Evolutionary conservation across 1,284 basidiomycete genomes (phyloP).

Genomic region (Hymenochaete sp.): DNA sequence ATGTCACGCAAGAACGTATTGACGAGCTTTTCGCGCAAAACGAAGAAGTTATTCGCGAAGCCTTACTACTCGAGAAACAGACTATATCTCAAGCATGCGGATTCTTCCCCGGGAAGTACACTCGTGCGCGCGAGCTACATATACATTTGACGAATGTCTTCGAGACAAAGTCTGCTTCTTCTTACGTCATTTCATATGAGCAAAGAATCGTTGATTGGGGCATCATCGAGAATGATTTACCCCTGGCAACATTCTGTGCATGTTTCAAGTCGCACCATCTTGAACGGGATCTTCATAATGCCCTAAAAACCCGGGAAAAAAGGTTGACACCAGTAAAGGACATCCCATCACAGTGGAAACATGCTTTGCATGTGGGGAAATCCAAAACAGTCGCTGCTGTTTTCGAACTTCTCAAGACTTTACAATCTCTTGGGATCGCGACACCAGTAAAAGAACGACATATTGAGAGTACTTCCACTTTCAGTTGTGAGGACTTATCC

Average conservation of each 20-base stretch:
- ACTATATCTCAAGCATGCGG: conserved; percentile 63
- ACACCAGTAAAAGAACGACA: conserved; percentile 43
- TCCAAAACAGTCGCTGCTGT: conserved; percentile 49
- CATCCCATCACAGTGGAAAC: conserved; percentile 40
- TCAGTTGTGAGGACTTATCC: conserved; percentile 21
- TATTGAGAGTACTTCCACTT: conserved; percentile 35
- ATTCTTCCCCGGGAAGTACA: conserved; percentile 53
- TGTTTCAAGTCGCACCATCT: conserved; percentile 47
- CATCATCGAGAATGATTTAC: conserved; percentile 51
- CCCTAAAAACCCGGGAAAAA: conserved; percentile 40
- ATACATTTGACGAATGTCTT: conserved; percentile 44
- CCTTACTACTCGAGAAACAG: conserved; percentile 55
- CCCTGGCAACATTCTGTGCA: conserved; percentile 50
- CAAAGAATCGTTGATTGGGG: conserved; percentile 47
- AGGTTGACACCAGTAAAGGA: conserved; percentile 39
- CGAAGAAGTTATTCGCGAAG: conserved; percentile 44
- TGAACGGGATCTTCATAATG: conserved; percentile 41
- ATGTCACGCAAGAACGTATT: conserved; percentile 34
- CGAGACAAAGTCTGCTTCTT: conserved; percentile 30
- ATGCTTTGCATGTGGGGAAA: conserved; percentile 44
- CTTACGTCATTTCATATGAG: conserved; percentile 42
- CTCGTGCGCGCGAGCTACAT: conserved; percentile 57
- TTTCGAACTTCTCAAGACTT: conserved; percentile 48
- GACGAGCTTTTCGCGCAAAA: conserved; percentile 43
- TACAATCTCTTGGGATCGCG: conserved; percentile 45